These are phyloP conservation scores for Miscanthus lutarioriparius DNA, from an alignment of 176 grass and related monocot genomes.

Conservation along the genomic window DNA sequence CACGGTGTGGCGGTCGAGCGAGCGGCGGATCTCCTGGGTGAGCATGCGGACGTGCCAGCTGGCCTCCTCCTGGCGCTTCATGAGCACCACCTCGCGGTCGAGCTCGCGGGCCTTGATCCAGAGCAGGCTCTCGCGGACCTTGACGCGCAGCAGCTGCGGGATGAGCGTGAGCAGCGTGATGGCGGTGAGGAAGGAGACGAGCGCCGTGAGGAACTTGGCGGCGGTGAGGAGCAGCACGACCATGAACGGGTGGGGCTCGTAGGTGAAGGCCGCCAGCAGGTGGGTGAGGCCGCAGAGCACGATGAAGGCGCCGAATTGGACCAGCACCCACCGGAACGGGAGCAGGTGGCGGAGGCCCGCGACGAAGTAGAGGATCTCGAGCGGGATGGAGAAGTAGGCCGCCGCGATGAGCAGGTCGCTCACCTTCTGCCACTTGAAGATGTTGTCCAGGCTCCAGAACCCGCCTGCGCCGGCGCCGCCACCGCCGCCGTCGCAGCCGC, in stretches of 20 bases:
- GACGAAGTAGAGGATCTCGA: conserved; percentile 90
- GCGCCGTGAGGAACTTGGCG: conserved; percentile 90
- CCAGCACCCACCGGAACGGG: conserved; percentile 92
- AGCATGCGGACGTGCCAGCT: conserved; percentile 97
- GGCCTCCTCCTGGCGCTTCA: conserved; percentile 87
- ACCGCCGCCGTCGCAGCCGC: conserved; percentile 24
- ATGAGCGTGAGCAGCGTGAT: conserved; percentile 95
- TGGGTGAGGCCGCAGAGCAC: conserved; percentile 95
- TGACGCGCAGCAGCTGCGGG: conserved; percentile 91
- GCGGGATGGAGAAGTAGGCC: conserved; percentile 90
- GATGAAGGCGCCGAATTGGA: conserved; percentile 93
- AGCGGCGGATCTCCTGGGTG: conserved; percentile 88
- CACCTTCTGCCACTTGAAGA: conserved; percentile 88
- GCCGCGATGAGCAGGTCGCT: conserved; percentile 92
- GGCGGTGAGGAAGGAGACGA: conserved; percentile 89
- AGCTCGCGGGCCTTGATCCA: conserved; percentile 82
- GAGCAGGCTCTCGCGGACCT: conserved; percentile 89
- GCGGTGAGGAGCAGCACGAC: conserved; percentile 73
- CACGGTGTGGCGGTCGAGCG: conserved; percentile 84
- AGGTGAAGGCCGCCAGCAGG: conserved; percentile 87
- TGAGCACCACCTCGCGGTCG: conserved; percentile 75
- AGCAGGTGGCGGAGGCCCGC: conserved; percentile 73
- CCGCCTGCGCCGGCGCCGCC: neutral
- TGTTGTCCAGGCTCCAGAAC: conserved; percentile 68
- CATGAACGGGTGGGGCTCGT: conserved; percentile 84